Evolutionary conservation across 1,284 basidiomycete species (phyloP), one percentile per base, ranked within the genome.

Genomic region (Uromyces viciae-fabae): DNA sequence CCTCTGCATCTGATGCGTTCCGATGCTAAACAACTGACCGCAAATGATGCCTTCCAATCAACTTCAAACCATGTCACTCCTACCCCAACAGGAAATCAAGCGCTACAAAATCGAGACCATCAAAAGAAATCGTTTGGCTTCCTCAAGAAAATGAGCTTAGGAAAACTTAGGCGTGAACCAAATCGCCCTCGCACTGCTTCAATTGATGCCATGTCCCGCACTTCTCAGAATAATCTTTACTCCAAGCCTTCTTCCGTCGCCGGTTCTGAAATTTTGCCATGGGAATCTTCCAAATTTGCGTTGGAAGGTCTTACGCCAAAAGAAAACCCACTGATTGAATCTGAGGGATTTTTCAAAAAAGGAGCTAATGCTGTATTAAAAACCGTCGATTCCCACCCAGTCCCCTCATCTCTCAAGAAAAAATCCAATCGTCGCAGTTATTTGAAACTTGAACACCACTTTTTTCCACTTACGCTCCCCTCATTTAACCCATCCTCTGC

Each of bases 41-140:
- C 38, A n/a, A 40, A 54, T 60, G 73, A 75, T 17, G n/a, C 38
- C 33, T 28, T 38, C 5, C 73, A 58, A 25, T 28, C 19, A 36
- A 19, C 17, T 11, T 74, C 52, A 38, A 25, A 36, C 72, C 28
- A 22, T n/a, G 56, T 11, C 11, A 11, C 68, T n/a, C 8, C 68
- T 31, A 28, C 17, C 31, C 46, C 68, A 43, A 71, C n/a, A n/a
- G n/a, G n/a, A n/a, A 68, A n/a, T 28, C 15, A n/a, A 15, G n/a
- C 42, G 28, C 66, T 54, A 31, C 40, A 43, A 11, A 68, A 38
- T 25, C 71, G 71, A 73, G 71, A 73, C 4, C 19, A 68, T 58
- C 42, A 40, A 28, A 79, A 79, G 68, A 79, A 79, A 42, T 79
- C 77, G 28, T 79, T 79, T 72, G 77, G 77, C 28, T 79, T 79